Conservation (phyloP, 1,284 basidiomycete genomes). For the Puccinia hordei region DNA sequence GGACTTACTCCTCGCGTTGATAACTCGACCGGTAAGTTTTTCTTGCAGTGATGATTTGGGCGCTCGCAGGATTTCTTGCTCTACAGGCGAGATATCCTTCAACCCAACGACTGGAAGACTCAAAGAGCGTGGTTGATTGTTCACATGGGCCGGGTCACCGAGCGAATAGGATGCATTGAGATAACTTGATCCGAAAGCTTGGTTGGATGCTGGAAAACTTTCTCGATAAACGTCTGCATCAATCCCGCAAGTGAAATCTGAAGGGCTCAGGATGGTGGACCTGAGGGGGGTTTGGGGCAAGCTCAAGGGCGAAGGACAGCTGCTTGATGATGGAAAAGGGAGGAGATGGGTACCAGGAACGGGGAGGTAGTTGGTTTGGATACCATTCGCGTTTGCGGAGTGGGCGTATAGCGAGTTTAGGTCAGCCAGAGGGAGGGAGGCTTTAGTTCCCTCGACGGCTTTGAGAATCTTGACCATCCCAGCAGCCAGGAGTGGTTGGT, state of each 20-base stretch:
- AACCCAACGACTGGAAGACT: constrained; percentile 7
- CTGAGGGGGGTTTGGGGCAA: neutral
- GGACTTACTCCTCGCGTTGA: constrained; percentile 16
- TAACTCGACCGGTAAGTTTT: neutral
- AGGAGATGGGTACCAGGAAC: neutral
- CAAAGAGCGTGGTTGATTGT: constrained; percentile 10
- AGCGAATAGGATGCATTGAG: neutral
- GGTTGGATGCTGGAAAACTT: neutral
- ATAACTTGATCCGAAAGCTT: neutral
- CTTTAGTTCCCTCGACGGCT: constrained; percentile 4
- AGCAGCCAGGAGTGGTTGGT: constrained; percentile 42
- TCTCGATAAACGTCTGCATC: constrained; percentile 7
- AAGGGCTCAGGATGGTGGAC: neutral
- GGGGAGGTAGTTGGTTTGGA: neutral
- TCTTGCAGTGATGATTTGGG: neutral
- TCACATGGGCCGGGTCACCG: neutral
- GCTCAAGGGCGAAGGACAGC: constrained; percentile 19
- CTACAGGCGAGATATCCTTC: neutral
- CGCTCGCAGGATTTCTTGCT: neutral
- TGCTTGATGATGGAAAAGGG: neutral
- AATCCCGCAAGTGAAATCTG: neutral
- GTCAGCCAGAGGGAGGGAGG: neutral
- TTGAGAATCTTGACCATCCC: constrained; percentile 50
- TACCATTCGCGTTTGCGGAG: neutral
- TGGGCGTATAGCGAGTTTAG: neutral